Evolutionary conservation across 208 protist genomes (phyloP), one percentile per base, ranked within the genome.

Genomic region (Angomonas desouzai): DNA sequence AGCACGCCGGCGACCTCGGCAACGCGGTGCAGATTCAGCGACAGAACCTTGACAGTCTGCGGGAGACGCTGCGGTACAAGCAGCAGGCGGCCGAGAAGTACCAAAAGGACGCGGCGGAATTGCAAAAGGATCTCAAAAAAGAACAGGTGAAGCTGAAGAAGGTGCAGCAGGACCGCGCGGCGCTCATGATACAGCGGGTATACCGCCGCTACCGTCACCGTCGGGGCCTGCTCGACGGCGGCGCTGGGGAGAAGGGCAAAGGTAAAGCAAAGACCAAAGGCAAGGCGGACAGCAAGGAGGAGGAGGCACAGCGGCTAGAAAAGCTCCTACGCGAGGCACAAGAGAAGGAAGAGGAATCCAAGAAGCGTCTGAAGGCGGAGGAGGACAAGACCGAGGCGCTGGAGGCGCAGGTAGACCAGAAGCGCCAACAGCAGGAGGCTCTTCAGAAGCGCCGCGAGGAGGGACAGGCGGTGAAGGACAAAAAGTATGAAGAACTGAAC

Each of bases 11-110:
- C n/a, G 81, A 81, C 34, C 75, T 94, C 27, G 82, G 85, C 64
- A 85, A 89, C 36, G 70, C 81, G 23, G 81, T 88, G 40, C 81
- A 79, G 56, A 87, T 85, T 65, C 85, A 92, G 60, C 85, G 81
- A 6, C 83, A 91, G 64, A 94, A 86, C 59, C 76, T 94, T n/a
- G 89, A 94, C 57, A 81, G 72, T 10, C 79, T 94, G 4, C 74
- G 81, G 4, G 79, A 91, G 51, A 79, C 85, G 4, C 77, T 94
- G 43, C 74, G 74, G 29, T 61, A 76, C 25, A 94, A 94, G 74
- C 70, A 88, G 62, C 74, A 81, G 29, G 51, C 63, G 36, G 81
- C 84, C 1, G 81, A 87, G 71, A 65, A 67, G 48, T 69, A 91
- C 29, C 81, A 81, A 60, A 64, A 65, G 28, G 81, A 94, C 45